phyloP scores from a whole-genome alignment of 352 stramenopile species.

The Phytophthora idaei region DNA sequence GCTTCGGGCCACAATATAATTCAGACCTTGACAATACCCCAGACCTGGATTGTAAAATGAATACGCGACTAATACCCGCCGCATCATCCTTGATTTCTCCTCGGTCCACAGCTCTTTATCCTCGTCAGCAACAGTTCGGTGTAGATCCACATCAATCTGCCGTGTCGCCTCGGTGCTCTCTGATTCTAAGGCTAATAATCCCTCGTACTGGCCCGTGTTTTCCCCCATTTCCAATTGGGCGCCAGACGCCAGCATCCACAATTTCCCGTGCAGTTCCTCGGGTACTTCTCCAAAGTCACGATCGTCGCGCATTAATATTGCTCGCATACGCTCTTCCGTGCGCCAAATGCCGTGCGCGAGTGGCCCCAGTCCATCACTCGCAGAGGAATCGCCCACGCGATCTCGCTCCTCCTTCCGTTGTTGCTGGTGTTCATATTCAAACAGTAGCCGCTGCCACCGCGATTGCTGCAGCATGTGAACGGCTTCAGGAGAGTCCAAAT shows the following conservation, averaged over 20 bases:
- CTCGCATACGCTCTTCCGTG: conserved; percentile 82
- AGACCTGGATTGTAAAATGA: conserved; percentile 80
- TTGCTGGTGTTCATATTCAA: conserved; percentile 74
- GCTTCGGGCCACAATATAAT: conserved; percentile 85
- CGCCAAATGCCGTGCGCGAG: conserved; percentile 80
- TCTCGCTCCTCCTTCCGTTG: conserved; percentile 52
- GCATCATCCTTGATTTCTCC: conserved; percentile 75
- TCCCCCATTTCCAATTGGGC: conserved; percentile 70
- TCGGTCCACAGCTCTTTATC: conserved; percentile 74
- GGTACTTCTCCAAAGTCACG: conserved; percentile 58
- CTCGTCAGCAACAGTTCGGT: conserved; percentile 67
- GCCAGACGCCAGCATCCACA: conserved; percentile 84
- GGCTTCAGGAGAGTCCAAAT: conserved; percentile 50
- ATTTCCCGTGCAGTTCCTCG: conserved; percentile 70
- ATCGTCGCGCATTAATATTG: conserved; percentile 69
- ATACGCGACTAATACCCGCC: conserved; percentile 84
- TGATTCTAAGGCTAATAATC: conserved; percentile 51
- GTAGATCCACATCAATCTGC: conserved; percentile 87
- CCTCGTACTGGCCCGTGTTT: conserved; percentile 60
- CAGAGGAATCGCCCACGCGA: conserved; percentile 32
- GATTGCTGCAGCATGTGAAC: conserved; percentile 59
- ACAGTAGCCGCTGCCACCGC: conserved; percentile 64
- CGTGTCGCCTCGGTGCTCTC: conserved; percentile 73
- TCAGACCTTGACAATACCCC: conserved; percentile 89
- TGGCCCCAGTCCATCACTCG: conserved; percentile 59